Conservation (phyloP, 2,329 filamentous ascomycete genomes). For the Arthrobotrys megalospora region DNA sequence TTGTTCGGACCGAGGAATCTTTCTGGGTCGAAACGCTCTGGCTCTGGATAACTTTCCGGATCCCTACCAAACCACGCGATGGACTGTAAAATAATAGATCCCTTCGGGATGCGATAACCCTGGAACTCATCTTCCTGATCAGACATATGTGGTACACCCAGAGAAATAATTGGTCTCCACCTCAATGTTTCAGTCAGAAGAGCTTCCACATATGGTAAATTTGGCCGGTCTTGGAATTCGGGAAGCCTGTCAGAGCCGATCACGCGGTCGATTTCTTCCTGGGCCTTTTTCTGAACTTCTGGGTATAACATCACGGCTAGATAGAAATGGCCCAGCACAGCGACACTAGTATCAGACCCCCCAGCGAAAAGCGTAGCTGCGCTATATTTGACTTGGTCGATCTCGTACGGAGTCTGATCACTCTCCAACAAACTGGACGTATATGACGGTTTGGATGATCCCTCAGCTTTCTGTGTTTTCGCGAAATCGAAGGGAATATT, state of each 20-base stretch:
- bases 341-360: conserved; percentile 69
- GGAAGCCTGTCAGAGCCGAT: conserved; percentile 72
- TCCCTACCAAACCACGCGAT: conserved; percentile 74
- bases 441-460: conserved; percentile 65
- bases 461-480: conserved; percentile 66
- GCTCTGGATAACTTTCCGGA: conserved; percentile 74
- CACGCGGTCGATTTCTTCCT: conserved; percentile 74
- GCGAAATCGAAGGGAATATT: conserved; percentile 66
- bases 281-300: conserved; percentile 71
- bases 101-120: conserved; percentile 72
- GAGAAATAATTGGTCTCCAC: conserved; percentile 73
- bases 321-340: conserved; percentile 65
- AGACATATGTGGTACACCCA: conserved; percentile 72
- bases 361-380: conserved; percentile 69
- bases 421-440: conserved; percentile 69
- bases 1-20: conserved; percentile 75
- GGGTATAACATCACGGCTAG: conserved; percentile 71
- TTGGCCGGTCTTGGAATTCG: conserved; percentile 70
- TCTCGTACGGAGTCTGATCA: conserved; percentile 67
- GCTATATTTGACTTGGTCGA: conserved; percentile 68
- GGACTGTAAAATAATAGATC: conserved; percentile 72
- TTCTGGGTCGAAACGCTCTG: conserved; percentile 75
- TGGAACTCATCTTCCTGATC: conserved; percentile 72
- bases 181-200: conserved; percentile 74
- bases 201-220: conserved; percentile 73